phyloP scores from a whole-genome alignment of 2,329 filamentous ascomycete species.

The Pleochaeta shiraiana region DNA sequence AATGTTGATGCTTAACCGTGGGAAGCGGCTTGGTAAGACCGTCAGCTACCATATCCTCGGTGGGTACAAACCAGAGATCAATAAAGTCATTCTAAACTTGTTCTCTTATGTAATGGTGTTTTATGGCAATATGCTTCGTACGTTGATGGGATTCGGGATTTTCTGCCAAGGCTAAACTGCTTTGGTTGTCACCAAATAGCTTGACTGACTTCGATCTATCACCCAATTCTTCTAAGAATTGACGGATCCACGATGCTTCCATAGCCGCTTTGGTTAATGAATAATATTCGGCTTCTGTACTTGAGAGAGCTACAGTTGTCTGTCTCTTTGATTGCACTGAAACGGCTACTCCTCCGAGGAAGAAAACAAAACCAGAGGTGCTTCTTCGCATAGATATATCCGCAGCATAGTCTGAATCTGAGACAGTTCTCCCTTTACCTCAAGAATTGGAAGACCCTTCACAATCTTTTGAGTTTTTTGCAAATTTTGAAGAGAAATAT shows the following conservation, averaged over 20 bases:
- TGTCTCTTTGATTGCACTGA: not conserved
- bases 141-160: not conserved
- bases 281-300: not conserved
- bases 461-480: not conserved
- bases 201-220: not conserved
- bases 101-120: not conserved
- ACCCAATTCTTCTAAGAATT: not conserved
- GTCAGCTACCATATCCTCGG: not conserved
- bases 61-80: not conserved
- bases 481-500: not conserved
- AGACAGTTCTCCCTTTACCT: not conserved
- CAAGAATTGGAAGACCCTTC: not conserved
- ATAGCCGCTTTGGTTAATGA: not conserved
- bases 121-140: constrained; percentile 1
- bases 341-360: not conserved
- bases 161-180: not conserved
- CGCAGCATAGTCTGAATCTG: not conserved
- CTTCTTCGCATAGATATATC: not conserved
- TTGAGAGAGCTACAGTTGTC: not conserved
- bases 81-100: not conserved
- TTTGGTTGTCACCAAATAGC: not conserved
- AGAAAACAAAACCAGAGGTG: no score
- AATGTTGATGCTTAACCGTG: not conserved
- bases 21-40: not conserved
- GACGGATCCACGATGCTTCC: not conserved